Base-by-base conservation (phyloP, 2,329 filamentous ascomycete genomes). In the Metarhizium sp. region DNA sequence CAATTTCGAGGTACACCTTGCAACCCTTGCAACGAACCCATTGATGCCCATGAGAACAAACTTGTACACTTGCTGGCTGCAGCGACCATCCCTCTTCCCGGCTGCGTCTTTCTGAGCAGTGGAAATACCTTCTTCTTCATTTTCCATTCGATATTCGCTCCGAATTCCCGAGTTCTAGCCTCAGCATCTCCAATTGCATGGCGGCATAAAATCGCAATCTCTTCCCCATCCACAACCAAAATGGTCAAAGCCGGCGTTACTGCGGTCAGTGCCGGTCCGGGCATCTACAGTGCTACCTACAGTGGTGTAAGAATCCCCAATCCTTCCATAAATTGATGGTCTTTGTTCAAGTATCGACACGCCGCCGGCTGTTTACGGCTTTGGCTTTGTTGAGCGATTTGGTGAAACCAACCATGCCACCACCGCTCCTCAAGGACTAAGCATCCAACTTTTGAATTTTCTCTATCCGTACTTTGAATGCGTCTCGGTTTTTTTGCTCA, bases 271-370 rank as follows among this genome's bases (percentile, higher is more conserved):
- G 62, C 64, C 60, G 68, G 69, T 43, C 71, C 75, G 30, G 80
- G 80, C 65, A 78, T 87, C 58, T 87, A 85, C 71, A 85, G 81
- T 70, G 84, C 83, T 59, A 86, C 84, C 20, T 87, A 86, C 67
- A 86, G 83, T 70, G 83, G 84, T 69, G 84, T 86, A 73, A 72
- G 80, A 42, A 14, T 4, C 25, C 20, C 25, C 45, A 30, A 48
- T 30, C 18, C 16, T 48, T 48, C 6, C 7, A 6, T 11, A 34
- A 10, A 34, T 20, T 20, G 7, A 10, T 45, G 16, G 11, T 25
- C n/a, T 18, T 48, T 16, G 45, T 8, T 48, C 14, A 6, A 45
- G 10, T 40, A 11, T 40, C 38, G 10, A 40, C 38, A 16, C 38
- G 5, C 8, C 38, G 38, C 38, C 10, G 38, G 38, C 38, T 1